Conservation (phyloP, 1,139 yeast species). For the Lodderomyces oxycetoniae region DNA sequence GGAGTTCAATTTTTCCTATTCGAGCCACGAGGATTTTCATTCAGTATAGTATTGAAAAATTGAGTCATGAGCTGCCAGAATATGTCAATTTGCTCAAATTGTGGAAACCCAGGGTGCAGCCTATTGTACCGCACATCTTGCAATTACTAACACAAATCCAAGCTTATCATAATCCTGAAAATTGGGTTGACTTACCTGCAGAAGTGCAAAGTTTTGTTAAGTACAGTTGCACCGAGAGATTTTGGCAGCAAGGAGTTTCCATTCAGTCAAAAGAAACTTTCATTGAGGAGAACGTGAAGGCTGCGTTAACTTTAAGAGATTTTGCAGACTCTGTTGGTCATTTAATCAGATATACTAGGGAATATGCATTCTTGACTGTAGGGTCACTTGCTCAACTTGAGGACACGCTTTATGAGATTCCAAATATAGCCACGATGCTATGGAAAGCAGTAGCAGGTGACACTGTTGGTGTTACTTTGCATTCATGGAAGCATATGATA, state of each 20-base stretch:
- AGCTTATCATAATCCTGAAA: conserved; percentile 88
- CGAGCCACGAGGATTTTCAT: conserved; percentile 93
- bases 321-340: conserved; percentile 99
- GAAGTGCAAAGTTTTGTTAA: conserved; percentile 89
- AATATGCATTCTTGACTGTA: conserved; percentile 85
- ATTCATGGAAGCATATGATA: conserved; percentile 96
- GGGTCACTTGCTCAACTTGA: conserved; percentile 90
- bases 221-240: conserved; percentile 84
- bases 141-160: conserved; percentile 86
- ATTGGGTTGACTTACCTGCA: conserved; percentile 82
- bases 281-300: conserved; percentile 89
- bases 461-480: conserved; percentile 80
- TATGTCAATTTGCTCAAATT: conserved; percentile 65
- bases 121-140: conserved; percentile 84
- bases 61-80: conserved; percentile 72
- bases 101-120: conserved; percentile 93
- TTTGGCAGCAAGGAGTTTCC: conserved; percentile 98
- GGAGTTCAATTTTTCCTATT: conserved; percentile 93
- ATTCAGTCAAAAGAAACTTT: conserved; percentile 92
- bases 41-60: conserved; percentile 90
- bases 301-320: conserved; percentile 88
- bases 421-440: conserved; percentile 67
- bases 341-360: conserved; percentile 89
- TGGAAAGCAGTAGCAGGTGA: conserved; percentile 89
- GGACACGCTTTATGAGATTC: conserved; percentile 82